phyloP scores from a whole-genome alignment of 75 land plant genomes.

The Cunninghamia lanceolata region DNA sequence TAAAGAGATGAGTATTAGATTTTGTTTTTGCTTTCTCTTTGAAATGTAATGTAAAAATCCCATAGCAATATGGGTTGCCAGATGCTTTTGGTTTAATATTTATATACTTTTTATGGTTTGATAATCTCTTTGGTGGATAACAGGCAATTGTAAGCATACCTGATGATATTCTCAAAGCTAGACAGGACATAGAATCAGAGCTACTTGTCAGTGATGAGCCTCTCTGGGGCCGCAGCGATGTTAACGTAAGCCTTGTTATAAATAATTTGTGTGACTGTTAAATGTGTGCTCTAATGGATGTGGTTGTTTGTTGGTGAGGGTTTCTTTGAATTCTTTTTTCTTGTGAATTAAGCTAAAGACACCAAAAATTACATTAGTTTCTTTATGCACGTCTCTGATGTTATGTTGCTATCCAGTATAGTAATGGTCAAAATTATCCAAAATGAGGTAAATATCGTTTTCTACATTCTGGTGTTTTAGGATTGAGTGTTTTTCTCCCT shows the following conservation, averaged over 20 bases:
- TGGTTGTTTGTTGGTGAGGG: not conserved
- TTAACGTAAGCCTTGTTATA: slow-evolving; percentile 30
- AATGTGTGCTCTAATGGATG: not conserved
- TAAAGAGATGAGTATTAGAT: not conserved
- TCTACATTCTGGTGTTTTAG: not conserved
- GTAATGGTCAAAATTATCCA: not conserved
- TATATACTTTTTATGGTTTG: not conserved
- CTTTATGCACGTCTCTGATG: not conserved
- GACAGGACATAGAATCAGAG: slow-evolving; percentile 64
- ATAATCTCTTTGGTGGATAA: not conserved
- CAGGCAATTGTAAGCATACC: slow-evolving; percentile 35
- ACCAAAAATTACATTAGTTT: not conserved
- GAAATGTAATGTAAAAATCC: not conserved
- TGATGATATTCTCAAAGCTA: slow-evolving; percentile 53
- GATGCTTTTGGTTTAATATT: not conserved
- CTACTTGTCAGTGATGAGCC: slow-evolving; percentile 48
- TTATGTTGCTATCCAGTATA: not conserved
- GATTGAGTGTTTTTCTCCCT: not conserved
- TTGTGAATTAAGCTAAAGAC: not conserved
- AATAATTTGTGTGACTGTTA: not conserved
- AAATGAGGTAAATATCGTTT: not conserved
- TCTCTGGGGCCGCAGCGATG: slow-evolving; percentile 49
- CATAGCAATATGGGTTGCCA: not conserved
- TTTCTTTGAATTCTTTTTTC: not conserved
- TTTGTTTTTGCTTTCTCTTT: not conserved